These are phyloP conservation scores for Fraxinus angustifolia DNA, from an alignment of 305 asterid genomes.

Conservation along the genomic window DNA sequence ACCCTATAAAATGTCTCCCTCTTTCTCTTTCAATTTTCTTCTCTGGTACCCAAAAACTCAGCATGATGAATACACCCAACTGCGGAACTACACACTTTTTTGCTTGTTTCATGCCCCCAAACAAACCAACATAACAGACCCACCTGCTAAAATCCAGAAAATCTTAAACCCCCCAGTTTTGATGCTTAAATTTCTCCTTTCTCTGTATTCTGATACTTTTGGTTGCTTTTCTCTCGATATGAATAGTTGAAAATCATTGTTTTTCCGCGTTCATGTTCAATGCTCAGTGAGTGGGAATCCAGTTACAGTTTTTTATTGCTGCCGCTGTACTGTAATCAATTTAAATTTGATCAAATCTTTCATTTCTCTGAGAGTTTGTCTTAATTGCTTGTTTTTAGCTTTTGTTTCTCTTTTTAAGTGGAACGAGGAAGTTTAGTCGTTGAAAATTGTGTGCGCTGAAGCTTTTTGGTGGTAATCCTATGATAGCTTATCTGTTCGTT, in stretches of 20 bases:
- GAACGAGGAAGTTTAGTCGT: not conserved
- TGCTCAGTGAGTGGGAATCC: not conserved
- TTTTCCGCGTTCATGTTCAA: not conserved
- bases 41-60: not conserved
- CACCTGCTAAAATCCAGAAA: not conserved
- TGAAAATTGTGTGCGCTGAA: not conserved
- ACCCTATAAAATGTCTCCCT: not conserved
- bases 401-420: not conserved
- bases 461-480: not conserved
- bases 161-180: not conserved
- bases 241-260: not conserved
- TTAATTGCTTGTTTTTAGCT: not conserved
- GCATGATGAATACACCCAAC: not conserved
- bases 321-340: not conserved
- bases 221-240: not conserved
- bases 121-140: not conserved
- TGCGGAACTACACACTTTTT: not conserved
- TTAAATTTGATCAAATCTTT: not conserved
- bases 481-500: not conserved
- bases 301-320: not conserved
- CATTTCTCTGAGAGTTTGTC: not conserved
- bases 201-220: not conserved
- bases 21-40: not conserved
- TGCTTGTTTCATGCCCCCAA: not conserved
- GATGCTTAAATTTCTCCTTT: slow-evolving; percentile 7